Evolutionary conservation across 306 rosid genomes (phyloP).

Genomic region (Canavalia gladiata): DNA sequence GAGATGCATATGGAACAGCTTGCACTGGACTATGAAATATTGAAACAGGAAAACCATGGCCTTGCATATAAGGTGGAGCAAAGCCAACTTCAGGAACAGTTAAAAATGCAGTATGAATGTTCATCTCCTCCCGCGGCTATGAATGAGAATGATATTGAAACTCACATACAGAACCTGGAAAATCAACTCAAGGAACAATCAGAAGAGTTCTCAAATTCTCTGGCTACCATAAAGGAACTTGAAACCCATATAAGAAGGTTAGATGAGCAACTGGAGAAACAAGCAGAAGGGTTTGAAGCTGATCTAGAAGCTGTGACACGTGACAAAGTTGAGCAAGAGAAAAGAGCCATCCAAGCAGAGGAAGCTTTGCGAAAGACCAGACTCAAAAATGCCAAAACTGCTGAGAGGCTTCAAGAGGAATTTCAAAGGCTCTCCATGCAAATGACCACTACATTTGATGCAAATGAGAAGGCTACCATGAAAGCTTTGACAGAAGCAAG

Average conservation of each 20-base stretch:
- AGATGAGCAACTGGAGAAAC: slow-evolving; percentile 84
- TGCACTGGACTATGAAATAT: slow-evolving; percentile 94
- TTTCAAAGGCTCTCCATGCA: slow-evolving; percentile 79
- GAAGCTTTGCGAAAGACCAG: slow-evolving; percentile 78
- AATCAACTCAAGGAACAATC: slow-evolving; percentile 76
- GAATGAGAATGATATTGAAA: slow-evolving; percentile 73
- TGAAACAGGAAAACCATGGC: slow-evolving; percentile 96
- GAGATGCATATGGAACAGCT: slow-evolving; percentile 99
- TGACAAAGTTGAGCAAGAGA: slow-evolving; percentile 88
- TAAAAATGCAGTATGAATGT: slow-evolving; percentile 83
- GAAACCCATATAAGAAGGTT: slow-evolving; percentile 68
- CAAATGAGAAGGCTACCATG: slow-evolving; percentile 83
- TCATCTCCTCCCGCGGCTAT: slow-evolving; percentile 59
- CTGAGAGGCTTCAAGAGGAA: slow-evolving; percentile 94
- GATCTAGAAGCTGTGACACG: slow-evolving; percentile 74
- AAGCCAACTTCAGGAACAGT: slow-evolving; percentile 87
- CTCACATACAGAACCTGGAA: slow-evolving; percentile 72
- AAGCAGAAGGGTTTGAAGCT: slow-evolving; percentile 70
- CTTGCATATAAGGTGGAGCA: slow-evolving; percentile 83
- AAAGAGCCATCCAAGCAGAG: slow-evolving; percentile 91
- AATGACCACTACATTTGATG: slow-evolving; percentile 85
- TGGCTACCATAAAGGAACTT: slow-evolving; percentile 73
- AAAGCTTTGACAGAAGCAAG: slow-evolving; percentile 79
- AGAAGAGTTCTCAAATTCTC: slow-evolving; percentile 73
- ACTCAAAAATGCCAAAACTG: slow-evolving; percentile 74